Percentiles rank a stretch among this genome's conserved stretches.
Evolutionary conservation across 2,329 filamentous ascomycete genomes (phyloP).

Genomic region (Bipolaris oryzae): DNA sequence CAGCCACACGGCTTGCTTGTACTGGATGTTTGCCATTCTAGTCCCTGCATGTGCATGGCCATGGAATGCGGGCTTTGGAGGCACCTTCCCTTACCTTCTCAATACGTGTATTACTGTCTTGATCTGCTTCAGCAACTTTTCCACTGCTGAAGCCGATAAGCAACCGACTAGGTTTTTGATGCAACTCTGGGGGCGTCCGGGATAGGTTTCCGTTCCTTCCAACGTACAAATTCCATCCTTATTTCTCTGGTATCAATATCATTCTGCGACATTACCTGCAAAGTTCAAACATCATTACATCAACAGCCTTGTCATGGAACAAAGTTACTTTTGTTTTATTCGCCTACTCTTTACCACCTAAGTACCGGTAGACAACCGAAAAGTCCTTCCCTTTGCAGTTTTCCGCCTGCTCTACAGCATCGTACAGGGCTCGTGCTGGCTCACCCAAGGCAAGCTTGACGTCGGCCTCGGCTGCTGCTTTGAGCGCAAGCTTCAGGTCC

Average conservation of each 20-base stretch:
- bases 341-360: conserved; percentile 54
- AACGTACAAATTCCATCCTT: conserved; percentile 7
- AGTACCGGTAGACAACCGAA: conserved; percentile 57
- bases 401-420: conserved; percentile 51
- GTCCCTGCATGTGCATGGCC: conserved; percentile 11
- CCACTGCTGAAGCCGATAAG: conserved; percentile 6
- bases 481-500: conserved; percentile 56
- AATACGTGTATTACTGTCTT: conserved; percentile 25
- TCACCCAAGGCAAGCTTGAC: conserved; percentile 55
- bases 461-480: conserved; percentile 53
- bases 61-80: conserved; percentile 4
- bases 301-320: background rate
- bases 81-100: conserved; percentile 12
- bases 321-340: conserved; percentile 1
- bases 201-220: background rate
- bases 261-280: background rate
- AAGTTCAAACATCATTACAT: background rate
- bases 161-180: background rate
- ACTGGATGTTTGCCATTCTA: conserved; percentile 21
- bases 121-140: conserved; percentile 8
- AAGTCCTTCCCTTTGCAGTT: conserved; percentile 58
- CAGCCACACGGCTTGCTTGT: conserved; percentile 24
- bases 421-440: conserved; percentile 54
- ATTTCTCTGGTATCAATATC: background rate
- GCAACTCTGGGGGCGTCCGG: background rate